phyloP scores from a whole-genome alignment of 768 basidiomycete species.

The Pholiota conissans region DNA sequence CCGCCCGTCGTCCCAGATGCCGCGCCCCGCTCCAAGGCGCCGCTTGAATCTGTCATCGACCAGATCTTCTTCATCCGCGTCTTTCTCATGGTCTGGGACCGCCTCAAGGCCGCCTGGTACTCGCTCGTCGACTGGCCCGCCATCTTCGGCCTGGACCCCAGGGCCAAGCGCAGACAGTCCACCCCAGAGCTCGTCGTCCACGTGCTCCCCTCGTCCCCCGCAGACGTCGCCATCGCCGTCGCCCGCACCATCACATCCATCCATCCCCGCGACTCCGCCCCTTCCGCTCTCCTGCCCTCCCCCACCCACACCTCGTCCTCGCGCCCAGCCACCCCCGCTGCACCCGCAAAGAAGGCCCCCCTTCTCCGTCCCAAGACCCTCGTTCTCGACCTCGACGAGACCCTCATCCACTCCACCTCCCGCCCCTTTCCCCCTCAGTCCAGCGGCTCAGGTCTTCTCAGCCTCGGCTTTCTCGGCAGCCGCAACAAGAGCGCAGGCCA shows the following conservation, averaged over 20 bases:
- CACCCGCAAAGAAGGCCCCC: slow-evolving; percentile 53
- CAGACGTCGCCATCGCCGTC: background rate
- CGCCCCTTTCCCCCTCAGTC: slow-evolving; percentile 57
- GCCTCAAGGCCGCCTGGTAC: slow-evolving; percentile 62
- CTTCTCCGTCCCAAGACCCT: slow-evolving; percentile 91
- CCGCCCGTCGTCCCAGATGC: slow-evolving; percentile 25
- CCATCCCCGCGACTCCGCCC: background rate
- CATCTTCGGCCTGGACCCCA: slow-evolving; percentile 11
- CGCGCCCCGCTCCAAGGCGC: slow-evolving; percentile 35
- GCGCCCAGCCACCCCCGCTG: slow-evolving; percentile 51
- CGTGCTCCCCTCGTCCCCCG: background rate
- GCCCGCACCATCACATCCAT: background rate
- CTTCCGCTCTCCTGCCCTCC: slow-evolving; percentile 9
- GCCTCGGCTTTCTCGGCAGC: slow-evolving; percentile 49
- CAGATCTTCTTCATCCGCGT: slow-evolving; percentile 73
- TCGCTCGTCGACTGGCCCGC: slow-evolving; percentile 32
- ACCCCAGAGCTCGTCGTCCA: slow-evolving; percentile 7
- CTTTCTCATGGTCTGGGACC: slow-evolving; percentile 68
- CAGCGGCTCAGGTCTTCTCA: slow-evolving; percentile 63
- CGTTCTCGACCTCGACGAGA: slow-evolving; percentile 97
- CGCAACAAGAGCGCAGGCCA: slow-evolving; percentile 73
- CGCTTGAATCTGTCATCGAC: slow-evolving; percentile 45
- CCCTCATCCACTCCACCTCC: slow-evolving; percentile 96
- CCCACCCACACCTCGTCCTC: slow-evolving; percentile 24
- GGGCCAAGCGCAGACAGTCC: slow-evolving; percentile 19